Base-by-base conservation (phyloP, 441 rosid species). In the Mallotus japonicus region DNA sequence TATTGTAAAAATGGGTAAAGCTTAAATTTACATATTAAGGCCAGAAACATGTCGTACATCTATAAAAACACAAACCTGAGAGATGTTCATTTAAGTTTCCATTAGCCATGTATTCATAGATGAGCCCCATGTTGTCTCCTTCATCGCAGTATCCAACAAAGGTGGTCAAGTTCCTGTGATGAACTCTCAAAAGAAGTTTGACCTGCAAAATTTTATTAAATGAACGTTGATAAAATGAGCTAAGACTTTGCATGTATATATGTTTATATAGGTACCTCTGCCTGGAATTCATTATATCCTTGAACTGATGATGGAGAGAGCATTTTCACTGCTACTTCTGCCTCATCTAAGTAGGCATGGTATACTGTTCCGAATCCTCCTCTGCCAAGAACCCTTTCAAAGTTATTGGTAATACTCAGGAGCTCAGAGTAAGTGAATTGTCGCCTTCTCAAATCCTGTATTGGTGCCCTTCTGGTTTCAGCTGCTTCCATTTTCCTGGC, bases 61-160 rank as follows among this genome's bases (percentile, higher is more conserved):
- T n/a, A n/a, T n/a, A n/a, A n/a, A n/a, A n/a, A n/a, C n/a, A n/a
- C n/a, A n/a, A n/a, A 88, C 92, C 92, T 42, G 84, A 83, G 67
- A 88, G 65, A 73, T 76, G 79, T 46, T 82, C 76, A 47, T 73
- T 46, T 1, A 87, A 28, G 70, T 83, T 82, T 76, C 92, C 95
- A 0, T 78, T 80, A 32, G 79, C 80, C 89, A 90, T 87, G 67
- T 77, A 82, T 66, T 89, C 92, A 4, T 85, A 88, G 57, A 88
- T 77, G 49, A 89, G 80, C 13, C 79, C 89, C 67, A 77, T 57
- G 40, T 82, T 76, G 12, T 22, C 72, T 13, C 74, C 78, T 37
- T 90, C 91, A 34, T 86, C 80, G 60, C 90, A 90, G 73, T 77
- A 88, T 2, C 95, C 86, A 5, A 90, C 55, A 3, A 85, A 80